Conservation (phyloP, 2,329 filamentous ascomycete genomes). For the Beauveria brongniartii region DNA sequence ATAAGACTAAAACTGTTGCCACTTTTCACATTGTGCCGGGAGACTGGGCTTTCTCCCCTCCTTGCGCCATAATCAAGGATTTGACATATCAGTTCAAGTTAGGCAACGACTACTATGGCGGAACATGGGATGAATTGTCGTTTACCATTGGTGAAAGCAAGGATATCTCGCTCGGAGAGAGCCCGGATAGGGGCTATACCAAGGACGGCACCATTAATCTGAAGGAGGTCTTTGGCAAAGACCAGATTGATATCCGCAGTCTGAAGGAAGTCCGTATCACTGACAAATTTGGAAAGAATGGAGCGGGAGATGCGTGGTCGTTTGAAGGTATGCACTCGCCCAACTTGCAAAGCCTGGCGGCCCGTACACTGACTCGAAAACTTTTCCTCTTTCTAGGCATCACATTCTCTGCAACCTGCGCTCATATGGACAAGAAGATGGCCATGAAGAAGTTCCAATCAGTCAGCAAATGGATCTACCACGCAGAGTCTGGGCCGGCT, state of each 20-base stretch:
- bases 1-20: neutral
- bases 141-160: neutral
- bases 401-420: too few species aligned
- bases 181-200: neutral
- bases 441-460: too few species aligned
- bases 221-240: neutral
- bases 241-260: neutral
- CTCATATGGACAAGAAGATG: too few species aligned
- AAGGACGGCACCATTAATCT: neutral
- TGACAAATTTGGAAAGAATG: neutral
- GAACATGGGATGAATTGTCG: neutral
- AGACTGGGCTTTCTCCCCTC: neutral
- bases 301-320: neutral
- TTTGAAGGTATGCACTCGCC: neutral
- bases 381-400: too few species aligned
- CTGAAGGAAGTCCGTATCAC: neutral
- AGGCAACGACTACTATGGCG: neutral
- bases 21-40: neutral
- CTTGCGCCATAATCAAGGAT: neutral
- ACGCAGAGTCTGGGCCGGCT: too few species aligned
- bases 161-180: neutral
- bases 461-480: too few species aligned
- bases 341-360: neutral
- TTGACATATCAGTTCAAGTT: neutral
- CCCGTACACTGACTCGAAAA: too few species aligned